A percentile compares a stretch with the other conserved stretches of the same genome.
These are phyloP conservation scores for Bothriochloa decipiens DNA, from an alignment of 176 grass and related monocot genomes.

Conservation along the genomic window DNA sequence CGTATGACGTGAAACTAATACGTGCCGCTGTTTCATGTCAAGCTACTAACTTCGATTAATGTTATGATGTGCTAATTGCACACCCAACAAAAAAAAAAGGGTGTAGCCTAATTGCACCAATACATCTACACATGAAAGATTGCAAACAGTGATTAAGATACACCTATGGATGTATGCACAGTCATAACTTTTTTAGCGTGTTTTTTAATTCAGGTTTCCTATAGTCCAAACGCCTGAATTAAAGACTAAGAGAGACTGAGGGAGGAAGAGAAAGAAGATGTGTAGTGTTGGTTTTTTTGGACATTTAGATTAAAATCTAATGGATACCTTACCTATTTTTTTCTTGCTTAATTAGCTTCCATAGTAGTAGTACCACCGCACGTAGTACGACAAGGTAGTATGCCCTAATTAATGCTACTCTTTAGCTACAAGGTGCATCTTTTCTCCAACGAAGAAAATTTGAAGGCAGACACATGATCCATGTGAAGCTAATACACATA, in stretches of 20 bases:
- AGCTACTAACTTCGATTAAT: not conserved
- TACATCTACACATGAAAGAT: not conserved
- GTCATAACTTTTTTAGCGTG: too few species aligned
- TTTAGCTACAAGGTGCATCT: not conserved
- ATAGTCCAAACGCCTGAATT: too few species aligned
- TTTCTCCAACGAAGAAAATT: not conserved
- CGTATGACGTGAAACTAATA: not conserved
- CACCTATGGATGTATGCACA: not conserved
- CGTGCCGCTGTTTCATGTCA: not conserved
- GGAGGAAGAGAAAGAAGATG: too few species aligned
- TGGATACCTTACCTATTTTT: slow-evolving; percentile 19
- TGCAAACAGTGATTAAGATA: not conserved
- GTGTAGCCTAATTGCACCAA: not conserved
- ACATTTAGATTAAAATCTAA: too few species aligned
- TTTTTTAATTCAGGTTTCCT: too few species aligned
- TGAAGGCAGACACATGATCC: slow-evolving; percentile 19
- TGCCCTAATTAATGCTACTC: slow-evolving; percentile 16
- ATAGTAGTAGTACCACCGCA: not conserved
- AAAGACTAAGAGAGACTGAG: too few species aligned
- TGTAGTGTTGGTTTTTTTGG: too few species aligned
- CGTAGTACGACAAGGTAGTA: not conserved
- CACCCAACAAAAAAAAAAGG: not conserved
- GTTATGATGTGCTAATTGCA: not conserved
- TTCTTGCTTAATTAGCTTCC: not conserved
- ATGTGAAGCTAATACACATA: slow-evolving; percentile 8